Evolutionary conservation across 768 basidiomycete species (phyloP).

Genomic region (Stropharia rugosoannulata): DNA sequence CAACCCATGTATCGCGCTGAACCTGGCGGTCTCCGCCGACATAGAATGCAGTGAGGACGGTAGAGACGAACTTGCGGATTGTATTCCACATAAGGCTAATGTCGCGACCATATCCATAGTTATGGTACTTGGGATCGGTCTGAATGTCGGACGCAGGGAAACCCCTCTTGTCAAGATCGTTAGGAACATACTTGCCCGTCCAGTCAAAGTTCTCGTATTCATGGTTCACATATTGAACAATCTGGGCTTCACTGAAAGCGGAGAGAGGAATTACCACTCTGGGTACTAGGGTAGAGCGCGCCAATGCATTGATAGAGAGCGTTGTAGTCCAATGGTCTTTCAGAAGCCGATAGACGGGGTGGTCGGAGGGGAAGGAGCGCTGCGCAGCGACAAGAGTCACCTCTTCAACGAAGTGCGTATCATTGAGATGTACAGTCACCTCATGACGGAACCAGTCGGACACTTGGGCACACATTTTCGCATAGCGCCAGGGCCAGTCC

Average conservation of each 20-base stretch:
- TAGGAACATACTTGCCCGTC: constrained; percentile 23
- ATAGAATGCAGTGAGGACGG: constrained; percentile 18
- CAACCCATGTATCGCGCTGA: constrained; percentile 16
- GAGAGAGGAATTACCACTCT: constrained; percentile 20
- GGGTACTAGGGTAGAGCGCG: constrained; percentile 24
- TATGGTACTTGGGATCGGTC: constrained; percentile 23
- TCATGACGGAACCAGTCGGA: constrained; percentile 30
- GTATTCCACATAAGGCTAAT: constrained; percentile 24
- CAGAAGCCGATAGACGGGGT: constrained; percentile 24
- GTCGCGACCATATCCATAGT: constrained; percentile 26
- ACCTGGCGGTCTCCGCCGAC: constrained; percentile 19
- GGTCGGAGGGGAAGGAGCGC: constrained; percentile 19
- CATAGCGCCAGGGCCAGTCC: constrained; percentile 34
- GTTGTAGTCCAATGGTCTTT: constrained; percentile 28
- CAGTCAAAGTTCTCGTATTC: constrained; percentile 26
- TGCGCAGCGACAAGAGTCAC: constrained; percentile 28
- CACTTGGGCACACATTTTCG: constrained; percentile 27
- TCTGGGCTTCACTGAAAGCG: constrained; percentile 15
- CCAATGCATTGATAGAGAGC: constrained; percentile 25
- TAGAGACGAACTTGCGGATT: constrained; percentile 22
- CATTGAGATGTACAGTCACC: constrained; percentile 23
- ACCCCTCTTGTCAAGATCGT: constrained; percentile 24
- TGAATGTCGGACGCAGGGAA: constrained; percentile 25
- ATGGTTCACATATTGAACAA: constrained; percentile 16
- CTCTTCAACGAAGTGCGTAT: constrained; percentile 31